These are phyloP conservation scores for Ustilago esculenta DNA, from an alignment of 1,284 basidiomycete genomes.

Conservation along the genomic window DNA sequence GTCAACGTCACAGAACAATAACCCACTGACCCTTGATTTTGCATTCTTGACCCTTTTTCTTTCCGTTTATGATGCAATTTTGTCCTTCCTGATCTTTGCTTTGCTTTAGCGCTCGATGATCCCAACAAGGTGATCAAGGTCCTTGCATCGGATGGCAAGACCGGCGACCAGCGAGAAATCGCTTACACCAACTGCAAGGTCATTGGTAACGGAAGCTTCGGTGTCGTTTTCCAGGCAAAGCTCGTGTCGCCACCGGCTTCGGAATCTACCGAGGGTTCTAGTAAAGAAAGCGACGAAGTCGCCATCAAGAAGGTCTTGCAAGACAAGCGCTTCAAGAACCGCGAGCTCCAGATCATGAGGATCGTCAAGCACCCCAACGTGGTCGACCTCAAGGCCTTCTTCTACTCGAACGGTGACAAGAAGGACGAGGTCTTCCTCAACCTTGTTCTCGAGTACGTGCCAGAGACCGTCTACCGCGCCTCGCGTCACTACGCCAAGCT, in stretches of 20 bases:
- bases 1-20: no score
- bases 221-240: constrained; percentile 87
- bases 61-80: not conserved
- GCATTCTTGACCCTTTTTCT: not conserved
- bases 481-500: constrained; percentile 99
- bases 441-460: constrained; percentile 98
- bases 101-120: constrained; percentile 75
- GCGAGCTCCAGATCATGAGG: constrained; percentile 99
- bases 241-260: constrained; percentile 69
- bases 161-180: constrained; percentile 86
- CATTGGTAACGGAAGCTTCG: constrained; percentile 97
- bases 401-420: constrained; percentile 99
- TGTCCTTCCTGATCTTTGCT: not conserved
- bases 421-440: constrained; percentile 99
- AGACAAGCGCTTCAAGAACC: constrained; percentile 99
- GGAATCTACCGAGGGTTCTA: constrained; percentile 36
- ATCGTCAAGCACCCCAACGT: constrained; percentile 97
- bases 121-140: constrained; percentile 94
- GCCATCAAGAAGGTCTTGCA: constrained; percentile 99
- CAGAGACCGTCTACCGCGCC: constrained; percentile 98
- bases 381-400: constrained; percentile 96
- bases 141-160: constrained; percentile 91
- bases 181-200: constrained; percentile 98
- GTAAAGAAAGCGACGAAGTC: constrained; percentile 73
- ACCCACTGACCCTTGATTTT: not conserved